Conservation (phyloP, 1,284 basidiomycete species). For the Boletus smithii region DNA sequence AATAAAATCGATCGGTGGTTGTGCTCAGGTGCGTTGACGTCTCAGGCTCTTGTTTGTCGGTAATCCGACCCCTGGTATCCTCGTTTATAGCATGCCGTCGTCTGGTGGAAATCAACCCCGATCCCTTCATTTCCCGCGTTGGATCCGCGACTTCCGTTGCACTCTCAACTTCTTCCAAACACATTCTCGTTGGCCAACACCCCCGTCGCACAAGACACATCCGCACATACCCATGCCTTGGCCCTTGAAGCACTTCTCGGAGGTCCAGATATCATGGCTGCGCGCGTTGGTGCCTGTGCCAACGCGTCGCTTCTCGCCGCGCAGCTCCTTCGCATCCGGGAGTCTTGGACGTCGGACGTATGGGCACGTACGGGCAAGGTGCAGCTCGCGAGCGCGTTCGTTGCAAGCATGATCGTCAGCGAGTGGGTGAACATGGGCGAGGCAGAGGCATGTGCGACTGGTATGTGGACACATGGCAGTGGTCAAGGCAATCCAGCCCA, state of each 20-base stretch:
- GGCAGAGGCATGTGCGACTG: slow-evolving; percentile 72
- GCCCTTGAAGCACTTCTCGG: slow-evolving; percentile 70
- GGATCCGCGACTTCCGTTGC: slow-evolving; percentile 60
- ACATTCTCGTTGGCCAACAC: slow-evolving; percentile 73
- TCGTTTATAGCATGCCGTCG: slow-evolving; percentile 60
- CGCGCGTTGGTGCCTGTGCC: slow-evolving; percentile 67
- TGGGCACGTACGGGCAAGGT: slow-evolving; percentile 68
- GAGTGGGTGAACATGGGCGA: slow-evolving; percentile 70
- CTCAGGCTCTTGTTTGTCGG: not conserved
- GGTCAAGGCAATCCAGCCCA: slow-evolving; percentile 31
- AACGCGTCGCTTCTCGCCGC: slow-evolving; percentile 66
- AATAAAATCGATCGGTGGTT: slow-evolving; percentile 70
- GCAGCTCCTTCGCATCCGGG: slow-evolving; percentile 66
- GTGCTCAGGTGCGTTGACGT: slow-evolving; percentile 54
- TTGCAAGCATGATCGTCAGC: slow-evolving; percentile 68
- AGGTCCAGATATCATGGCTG: slow-evolving; percentile 71
- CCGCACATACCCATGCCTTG: slow-evolving; percentile 70
- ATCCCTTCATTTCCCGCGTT: slow-evolving; percentile 62
- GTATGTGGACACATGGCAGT: slow-evolving; percentile 61
- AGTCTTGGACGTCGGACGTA: slow-evolving; percentile 67
- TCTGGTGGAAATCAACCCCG: slow-evolving; percentile 77
- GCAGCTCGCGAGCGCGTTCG: slow-evolving; percentile 68
- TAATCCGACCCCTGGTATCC: slow-evolving; percentile 11
- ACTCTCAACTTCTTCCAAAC: slow-evolving; percentile 63
- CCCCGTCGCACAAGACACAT: slow-evolving; percentile 72